A percentile compares a stretch with the other conserved stretches of the same genome.
Evolutionary conservation across 1,139 yeast genomes (phyloP).

Genomic region (Nakaseomyces delphensis): DNA sequence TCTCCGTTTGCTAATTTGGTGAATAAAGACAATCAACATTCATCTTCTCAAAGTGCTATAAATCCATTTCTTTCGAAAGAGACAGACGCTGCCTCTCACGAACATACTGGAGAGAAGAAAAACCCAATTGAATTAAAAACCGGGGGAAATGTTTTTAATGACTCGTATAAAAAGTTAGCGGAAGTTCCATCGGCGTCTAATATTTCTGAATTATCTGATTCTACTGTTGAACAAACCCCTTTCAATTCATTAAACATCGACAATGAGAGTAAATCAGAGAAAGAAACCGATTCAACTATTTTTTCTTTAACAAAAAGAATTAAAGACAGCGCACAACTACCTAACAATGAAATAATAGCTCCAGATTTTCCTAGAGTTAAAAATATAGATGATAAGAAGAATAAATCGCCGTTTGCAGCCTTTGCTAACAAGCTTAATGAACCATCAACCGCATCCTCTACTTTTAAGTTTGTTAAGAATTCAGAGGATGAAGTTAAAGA

Average conservation of each 20-base stretch:
- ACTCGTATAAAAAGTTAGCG: not conserved
- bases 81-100: too few relatives aligned
- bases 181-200: not conserved
- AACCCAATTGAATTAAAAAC: not conserved
- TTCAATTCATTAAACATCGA: not conserved
- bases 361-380: slow-evolving; percentile 8
- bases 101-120: not conserved
- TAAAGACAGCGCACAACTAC: slow-evolving; percentile 24
- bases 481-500: not conserved
- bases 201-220: slow-evolving; percentile 12
- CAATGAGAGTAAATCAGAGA: not conserved
- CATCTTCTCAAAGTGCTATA: not conserved
- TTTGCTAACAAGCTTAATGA: slow-evolving; percentile 18
- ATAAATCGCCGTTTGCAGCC: slow-evolving; percentile 21
- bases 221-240: slow-evolving; percentile 20
- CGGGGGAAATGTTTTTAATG: too few relatives aligned
- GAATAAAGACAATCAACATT: not conserved
- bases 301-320: slow-evolving; percentile 22
- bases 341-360: slow-evolving; percentile 10
- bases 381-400: not conserved
- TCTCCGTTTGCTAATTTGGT: slow-evolving; percentile 10
- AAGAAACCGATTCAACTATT: slow-evolving; percentile 7
- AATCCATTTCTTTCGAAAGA: not conserved
- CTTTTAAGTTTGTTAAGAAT: slow-evolving; percentile 14
- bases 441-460: slow-evolving; percentile 12